Evolutionary conservation across 2,329 filamentous ascomycete genomes (phyloP).

Genomic region (Trichophyton equinum): DNA sequence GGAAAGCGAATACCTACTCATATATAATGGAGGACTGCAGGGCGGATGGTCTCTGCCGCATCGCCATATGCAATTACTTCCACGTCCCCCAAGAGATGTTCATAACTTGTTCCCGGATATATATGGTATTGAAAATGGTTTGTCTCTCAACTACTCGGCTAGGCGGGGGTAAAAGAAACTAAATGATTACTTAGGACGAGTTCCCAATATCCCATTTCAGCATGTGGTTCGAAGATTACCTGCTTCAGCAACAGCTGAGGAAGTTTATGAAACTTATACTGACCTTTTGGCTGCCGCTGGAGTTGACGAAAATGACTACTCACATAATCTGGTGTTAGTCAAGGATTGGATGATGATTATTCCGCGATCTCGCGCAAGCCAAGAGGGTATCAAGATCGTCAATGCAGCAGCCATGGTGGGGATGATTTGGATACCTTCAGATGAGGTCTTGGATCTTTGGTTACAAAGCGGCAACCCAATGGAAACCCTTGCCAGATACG

Average conservation of each 20-base stretch:
- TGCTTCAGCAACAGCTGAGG: neutral
- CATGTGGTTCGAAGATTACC: conserved; percentile 7
- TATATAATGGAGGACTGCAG: conserved; percentile 14
- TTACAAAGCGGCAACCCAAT: conserved; percentile 20
- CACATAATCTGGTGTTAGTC: conserved; percentile 38
- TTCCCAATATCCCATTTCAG: conserved; percentile 12
- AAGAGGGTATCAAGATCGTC: conserved; percentile 13
- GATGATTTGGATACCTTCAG: conserved; percentile 19
- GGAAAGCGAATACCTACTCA: conserved; percentile 11
- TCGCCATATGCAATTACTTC: conserved; percentile 14
- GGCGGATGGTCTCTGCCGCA: conserved; percentile 14
- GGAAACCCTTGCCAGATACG: conserved; percentile 27
- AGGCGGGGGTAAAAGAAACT: neutral
- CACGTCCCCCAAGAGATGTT: conserved; percentile 8
- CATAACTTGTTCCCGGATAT: conserved; percentile 13
- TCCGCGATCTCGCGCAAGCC: conserved; percentile 29
- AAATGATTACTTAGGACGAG: conserved; percentile 2
- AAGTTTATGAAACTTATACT: conserved; percentile 9
- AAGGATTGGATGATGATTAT: conserved; percentile 35
- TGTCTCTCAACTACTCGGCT: neutral
- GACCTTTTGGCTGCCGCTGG: conserved; percentile 9
- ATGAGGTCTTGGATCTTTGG: conserved; percentile 30
- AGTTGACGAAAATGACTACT: conserved; percentile 9
- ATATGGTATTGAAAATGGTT: conserved; percentile 12
- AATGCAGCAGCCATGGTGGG: conserved; percentile 34